Evolutionary conservation across 192 early-diverging fungal species (phyloP), one percentile per base, ranked within the genome.

Genomic region (Spizellomyces punctatus): DNA sequence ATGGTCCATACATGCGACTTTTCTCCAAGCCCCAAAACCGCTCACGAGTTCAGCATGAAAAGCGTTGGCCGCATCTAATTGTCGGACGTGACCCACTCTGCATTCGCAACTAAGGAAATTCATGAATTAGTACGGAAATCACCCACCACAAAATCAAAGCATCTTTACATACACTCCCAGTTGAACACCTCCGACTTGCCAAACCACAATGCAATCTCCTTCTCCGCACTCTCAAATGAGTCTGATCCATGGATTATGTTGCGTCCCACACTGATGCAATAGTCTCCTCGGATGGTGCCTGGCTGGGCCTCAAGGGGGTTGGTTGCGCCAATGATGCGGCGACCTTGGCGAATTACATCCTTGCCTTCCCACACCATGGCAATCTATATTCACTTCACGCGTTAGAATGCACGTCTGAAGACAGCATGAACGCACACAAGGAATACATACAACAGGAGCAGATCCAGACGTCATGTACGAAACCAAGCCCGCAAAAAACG

Each of bases 161-260:
- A 52, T 46, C 0, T 10, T 62, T 17, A 73, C 71, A 43, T 48
- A 71, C 69, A 81, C 19, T 78, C 61, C 89, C 88, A 91, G 74
- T 84, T 66, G 67, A 81, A 72, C 36, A 90, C 71, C 74, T 89
- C 89, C 76, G 82, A 82, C 67, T 82, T 79, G 66, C 60, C 57
- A 43, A 72, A 63, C 62, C 71, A 65, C 17, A 73, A 42, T 10
- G 17, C 46, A 47, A 95, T 95, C 76, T 94, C 92, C 83, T 86
- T 91, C 77, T 89, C 81, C 58, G 92, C 91, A 79, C 82, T 19
- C 79, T 94, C 94, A 41, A 89, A 89, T 59, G 89, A 90, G 78
- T 95, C 94, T 52, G 92, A 94, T 70, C 92, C 94, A 79, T 95
- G 94, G 82, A 91, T 88, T 77, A 92, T 85, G 82, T 94, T 95